Percentiles rank a stretch among this genome's conserved stretches.
Evolutionary conservation across 2,329 filamentous ascomycete species (phyloP).

Genomic region (Whalleya microplaca): DNA sequence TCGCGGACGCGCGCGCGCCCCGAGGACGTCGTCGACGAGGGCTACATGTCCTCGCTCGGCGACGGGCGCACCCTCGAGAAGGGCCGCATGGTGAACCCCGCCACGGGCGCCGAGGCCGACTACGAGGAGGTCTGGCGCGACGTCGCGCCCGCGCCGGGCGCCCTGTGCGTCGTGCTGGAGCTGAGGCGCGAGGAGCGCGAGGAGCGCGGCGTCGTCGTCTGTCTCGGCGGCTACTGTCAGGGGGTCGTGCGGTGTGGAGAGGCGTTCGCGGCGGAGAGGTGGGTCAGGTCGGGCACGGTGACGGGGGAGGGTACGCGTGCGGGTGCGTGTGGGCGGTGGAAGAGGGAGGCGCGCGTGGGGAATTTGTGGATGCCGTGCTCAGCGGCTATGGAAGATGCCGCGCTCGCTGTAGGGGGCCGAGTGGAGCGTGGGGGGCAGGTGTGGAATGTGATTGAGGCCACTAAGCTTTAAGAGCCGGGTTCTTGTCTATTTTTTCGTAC

Average conservation of each 20-base stretch:
- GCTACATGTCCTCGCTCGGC: conserved; percentile 54
- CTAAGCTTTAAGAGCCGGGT: conserved; percentile 8
- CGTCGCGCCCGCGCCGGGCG: conserved; percentile 40
- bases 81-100: conserved; percentile 63
- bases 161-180: conserved; percentile 45
- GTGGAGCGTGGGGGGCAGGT: conserved; percentile 28
- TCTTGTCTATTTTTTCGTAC: too few species aligned
- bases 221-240: conserved; percentile 60
- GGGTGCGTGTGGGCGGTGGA: conserved; percentile 36
- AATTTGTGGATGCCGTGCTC: conserved; percentile 40
- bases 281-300: conserved; percentile 47
- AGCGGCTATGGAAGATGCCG: conserved; percentile 17
- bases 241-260: conserved; percentile 53
- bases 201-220: conserved; percentile 54
- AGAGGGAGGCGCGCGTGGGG: conserved; percentile 42
- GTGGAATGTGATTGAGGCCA: conserved; percentile 42
- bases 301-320: too few species aligned
- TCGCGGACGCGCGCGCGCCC: conserved; percentile 48
- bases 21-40: conserved; percentile 52
- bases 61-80: conserved; percentile 51
- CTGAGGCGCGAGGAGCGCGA: conserved; percentile 39
- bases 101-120: conserved; percentile 49
- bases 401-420: conserved; percentile 26
- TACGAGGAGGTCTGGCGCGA: conserved; percentile 74
- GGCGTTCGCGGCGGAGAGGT: conserved; percentile 55